A percentile compares a stretch with the other conserved stretches of the same genome.
These are phyloP conservation scores for Polyplosphaeria fusca DNA, from an alignment of 495 filamentous ascomycete species.

Conservation along the genomic window DNA sequence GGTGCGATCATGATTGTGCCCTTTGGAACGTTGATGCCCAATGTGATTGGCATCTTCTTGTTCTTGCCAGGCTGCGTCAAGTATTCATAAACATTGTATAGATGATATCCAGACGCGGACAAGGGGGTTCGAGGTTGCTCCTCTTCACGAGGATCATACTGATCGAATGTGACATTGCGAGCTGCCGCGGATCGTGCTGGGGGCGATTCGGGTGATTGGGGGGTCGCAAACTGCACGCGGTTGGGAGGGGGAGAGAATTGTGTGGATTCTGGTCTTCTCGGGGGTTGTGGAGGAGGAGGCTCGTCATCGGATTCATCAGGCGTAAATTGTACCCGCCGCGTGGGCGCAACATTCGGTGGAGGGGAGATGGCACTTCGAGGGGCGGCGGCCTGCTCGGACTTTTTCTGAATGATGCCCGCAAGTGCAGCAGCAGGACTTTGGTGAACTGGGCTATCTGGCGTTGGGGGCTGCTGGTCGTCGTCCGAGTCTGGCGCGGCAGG, in stretches of 20 bases:
- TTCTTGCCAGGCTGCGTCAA: conserved; percentile 89
- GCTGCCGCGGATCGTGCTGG: conserved; percentile 57
- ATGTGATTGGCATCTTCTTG: conserved; percentile 93
- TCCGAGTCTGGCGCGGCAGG: conserved; percentile 30
- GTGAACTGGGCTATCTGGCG: conserved; percentile 41
- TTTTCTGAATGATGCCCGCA: conserved; percentile 65
- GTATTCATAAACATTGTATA: conserved; percentile 97
- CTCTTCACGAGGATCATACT: conserved; percentile 34
- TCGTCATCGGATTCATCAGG: conserved; percentile 60
- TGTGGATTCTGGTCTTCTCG: conserved; percentile 65
- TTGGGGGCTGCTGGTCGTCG: conserved; percentile 31
- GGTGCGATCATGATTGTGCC: conserved; percentile 89
- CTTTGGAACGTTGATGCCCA: conserved; percentile 83
- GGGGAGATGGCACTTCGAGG: conserved; percentile 42
- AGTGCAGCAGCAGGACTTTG: conserved; percentile 69
- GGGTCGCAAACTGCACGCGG: conserved; percentile 49
- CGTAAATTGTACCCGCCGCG: conserved; percentile 51
- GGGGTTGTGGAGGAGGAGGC: conserved; percentile 61
- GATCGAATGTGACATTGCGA: conserved; percentile 37
- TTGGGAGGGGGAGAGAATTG: conserved; percentile 52
- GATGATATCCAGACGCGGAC: conserved; percentile 75
- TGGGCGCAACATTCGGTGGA: conserved; percentile 42
- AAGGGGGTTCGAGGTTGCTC: conserved; percentile 39
- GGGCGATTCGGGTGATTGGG: conserved; percentile 40
- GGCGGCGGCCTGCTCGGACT: conserved; percentile 44